Evolutionary conservation across 2,329 filamentous ascomycete species (phyloP).

Genomic region (Daldinia sp.): DNA sequence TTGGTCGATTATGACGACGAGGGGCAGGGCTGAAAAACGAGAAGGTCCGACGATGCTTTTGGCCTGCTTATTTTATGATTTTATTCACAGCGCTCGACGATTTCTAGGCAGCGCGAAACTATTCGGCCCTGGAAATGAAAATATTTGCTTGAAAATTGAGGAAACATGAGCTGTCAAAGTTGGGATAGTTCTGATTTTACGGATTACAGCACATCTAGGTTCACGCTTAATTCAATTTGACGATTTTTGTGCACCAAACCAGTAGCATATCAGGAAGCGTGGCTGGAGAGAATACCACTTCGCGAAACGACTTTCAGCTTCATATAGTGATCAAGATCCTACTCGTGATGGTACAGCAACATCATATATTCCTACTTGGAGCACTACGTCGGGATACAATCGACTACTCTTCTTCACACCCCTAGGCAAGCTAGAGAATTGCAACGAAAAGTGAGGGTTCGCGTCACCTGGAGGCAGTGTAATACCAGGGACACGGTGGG

Average conservation of each 20-base stretch:
- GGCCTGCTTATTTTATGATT: not conserved
- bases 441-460: slow-evolving; percentile 72
- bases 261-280: not conserved
- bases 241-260: not conserved
- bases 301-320: not conserved
- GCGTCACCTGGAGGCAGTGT: slow-evolving; percentile 81
- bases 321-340: no score
- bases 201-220: not conserved
- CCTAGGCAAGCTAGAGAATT: slow-evolving; percentile 61
- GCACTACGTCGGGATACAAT: not conserved
- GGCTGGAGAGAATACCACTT: not conserved
- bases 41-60: not conserved
- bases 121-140: not conserved
- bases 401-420: slow-evolving; percentile 67
- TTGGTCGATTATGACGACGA: slow-evolving; percentile 13
- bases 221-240: not conserved
- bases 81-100: no score
- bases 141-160: not conserved
- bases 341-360: no score
- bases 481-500: slow-evolving; percentile 80
- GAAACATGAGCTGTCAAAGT: not conserved
- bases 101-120: not conserved
- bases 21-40: slow-evolving; percentile 19
- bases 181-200: not conserved
- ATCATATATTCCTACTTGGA: no score